These are phyloP conservation scores for Kodamaea laetipori DNA, from an alignment of 805 yeast species.

Conservation along the genomic window DNA sequence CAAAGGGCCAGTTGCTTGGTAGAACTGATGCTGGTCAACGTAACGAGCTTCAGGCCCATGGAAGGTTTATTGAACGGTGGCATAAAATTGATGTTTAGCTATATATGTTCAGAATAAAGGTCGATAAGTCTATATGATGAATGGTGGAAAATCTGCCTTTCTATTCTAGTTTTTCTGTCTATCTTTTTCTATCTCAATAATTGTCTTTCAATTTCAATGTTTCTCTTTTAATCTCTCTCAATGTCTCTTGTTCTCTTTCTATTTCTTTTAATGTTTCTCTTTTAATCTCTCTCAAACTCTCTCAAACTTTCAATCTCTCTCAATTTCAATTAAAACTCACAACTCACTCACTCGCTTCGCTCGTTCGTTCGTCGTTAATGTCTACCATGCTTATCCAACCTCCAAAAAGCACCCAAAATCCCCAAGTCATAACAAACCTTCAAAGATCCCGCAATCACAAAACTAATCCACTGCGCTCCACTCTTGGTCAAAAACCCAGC, in stretches of 20 bases:
- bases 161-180: no score
- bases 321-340: no score
- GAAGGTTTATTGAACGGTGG: conserved; percentile 27
- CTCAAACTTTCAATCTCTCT: no score
- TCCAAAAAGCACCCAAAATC: conserved; percentile 30
- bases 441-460: conserved; percentile 42
- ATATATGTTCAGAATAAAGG: not conserved
- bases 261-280: no score
- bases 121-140: no score
- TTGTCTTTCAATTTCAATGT: no score
- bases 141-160: no score
- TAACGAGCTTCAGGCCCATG: conserved; percentile 20
- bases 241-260: no score
- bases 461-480: conserved; percentile 44
- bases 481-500: conserved; percentile 42
- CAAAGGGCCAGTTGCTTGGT: conserved; percentile 25
- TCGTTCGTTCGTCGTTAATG: conserved; percentile 5
- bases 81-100: conserved; percentile 13
- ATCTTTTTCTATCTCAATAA: no score
- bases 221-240: no score
- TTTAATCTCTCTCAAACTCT: no score
- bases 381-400: conserved; percentile 26
- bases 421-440: conserved; percentile 46
- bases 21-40: conserved; percentile 21
- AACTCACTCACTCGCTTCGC: not conserved